Base-by-base conservation (phyloP, 1,284 basidiomycete genomes). In the Coniferiporia weirii region DNA sequence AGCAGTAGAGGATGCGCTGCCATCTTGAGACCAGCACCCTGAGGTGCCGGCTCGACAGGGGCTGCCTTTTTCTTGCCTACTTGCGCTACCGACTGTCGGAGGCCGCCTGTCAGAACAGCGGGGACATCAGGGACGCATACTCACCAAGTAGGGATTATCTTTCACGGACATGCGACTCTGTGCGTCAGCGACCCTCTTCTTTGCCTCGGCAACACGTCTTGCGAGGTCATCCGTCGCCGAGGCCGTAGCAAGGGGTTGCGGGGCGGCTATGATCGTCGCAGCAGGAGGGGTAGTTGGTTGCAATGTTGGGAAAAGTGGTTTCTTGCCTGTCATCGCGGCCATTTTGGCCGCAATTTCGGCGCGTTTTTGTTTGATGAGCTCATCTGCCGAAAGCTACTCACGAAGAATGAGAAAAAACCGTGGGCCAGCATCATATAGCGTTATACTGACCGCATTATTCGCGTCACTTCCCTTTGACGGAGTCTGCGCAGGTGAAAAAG, bases 1-100 rank as follows among this genome's bases (percentile, higher is more conserved):
- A 95, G 79, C 22, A 95, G 73, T 22, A 95, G 76, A 3, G 94
- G 94, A 71, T 96, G 94, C 0, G 92, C 90, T 1, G 91, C 86
- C 83, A 95, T 93, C 71, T 90, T 90, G 57, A 93, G 74, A n/a
- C 91, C 91, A 13, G 85, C 85, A 49, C 91, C 89, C 70, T 88
- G 87, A 44, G 86, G 89, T 1, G 83, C 74, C 49, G 82, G 80
- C 64, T 89, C 87, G 1, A 71, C 69, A 0, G 75, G 75, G 27
- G 73, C 71, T 1, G 73, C 73, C 61, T 72, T 76, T 66, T 82
- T 84, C 69, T 82, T 87, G 43, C 75, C 76, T 3, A 73, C 73
- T 65, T 79, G 79, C 13, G 82, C 75, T 54, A 79, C 72, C 1
- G 78, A 77, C 81, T 84, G 66, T 20, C 38, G 38, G 3, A 40